These are phyloP conservation scores for Chrysanthemum lavandulifolium DNA, from an alignment of 129 eudicot genomes.

Conservation along the genomic window DNA sequence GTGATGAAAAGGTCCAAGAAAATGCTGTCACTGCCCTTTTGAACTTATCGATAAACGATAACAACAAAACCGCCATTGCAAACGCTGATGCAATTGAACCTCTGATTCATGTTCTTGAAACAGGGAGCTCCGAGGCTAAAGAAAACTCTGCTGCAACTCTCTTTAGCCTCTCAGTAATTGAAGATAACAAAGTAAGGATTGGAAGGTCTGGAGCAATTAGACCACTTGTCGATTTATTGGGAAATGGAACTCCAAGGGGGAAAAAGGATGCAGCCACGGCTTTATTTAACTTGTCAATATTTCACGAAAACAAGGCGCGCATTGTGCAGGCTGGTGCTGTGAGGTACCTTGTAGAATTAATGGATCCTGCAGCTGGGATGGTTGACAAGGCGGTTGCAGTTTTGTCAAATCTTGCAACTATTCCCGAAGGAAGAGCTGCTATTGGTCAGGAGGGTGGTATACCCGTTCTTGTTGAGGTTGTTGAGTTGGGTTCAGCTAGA, in stretches of 20 bases:
- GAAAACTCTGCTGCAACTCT: slow-evolving; percentile 95
- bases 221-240: slow-evolving; percentile 83
- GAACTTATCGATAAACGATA: slow-evolving; percentile 80
- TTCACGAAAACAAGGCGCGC: slow-evolving; percentile 67
- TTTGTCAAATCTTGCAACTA: slow-evolving; percentile 81
- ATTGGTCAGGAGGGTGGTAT: slow-evolving; percentile 82
- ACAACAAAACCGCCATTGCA: slow-evolving; percentile 74
- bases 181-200: slow-evolving; percentile 74
- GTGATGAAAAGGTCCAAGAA: slow-evolving; percentile 67
- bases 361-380: slow-evolving; percentile 99
- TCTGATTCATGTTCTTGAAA: slow-evolving; percentile 72
- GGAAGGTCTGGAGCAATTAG: slow-evolving; percentile 82
- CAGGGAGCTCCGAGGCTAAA: slow-evolving; percentile 83
- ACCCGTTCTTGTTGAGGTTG: slow-evolving; percentile 82
- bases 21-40: slow-evolving; percentile 87
- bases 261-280: slow-evolving; percentile 94
- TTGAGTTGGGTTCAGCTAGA: slow-evolving; percentile 89
- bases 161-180: slow-evolving; percentile 75
- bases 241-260: slow-evolving; percentile 81
- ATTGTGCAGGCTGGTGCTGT: slow-evolving; percentile 92
- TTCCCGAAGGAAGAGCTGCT: slow-evolving; percentile 70
- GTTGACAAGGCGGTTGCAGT: slow-evolving; percentile 95
- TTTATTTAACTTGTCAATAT: slow-evolving; percentile 73
- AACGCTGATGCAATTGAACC: slow-evolving; percentile 84
- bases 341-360: slow-evolving; percentile 71